Conservation (phyloP, 208 protist genomes). For the Leishmania tarentolae region DNA sequence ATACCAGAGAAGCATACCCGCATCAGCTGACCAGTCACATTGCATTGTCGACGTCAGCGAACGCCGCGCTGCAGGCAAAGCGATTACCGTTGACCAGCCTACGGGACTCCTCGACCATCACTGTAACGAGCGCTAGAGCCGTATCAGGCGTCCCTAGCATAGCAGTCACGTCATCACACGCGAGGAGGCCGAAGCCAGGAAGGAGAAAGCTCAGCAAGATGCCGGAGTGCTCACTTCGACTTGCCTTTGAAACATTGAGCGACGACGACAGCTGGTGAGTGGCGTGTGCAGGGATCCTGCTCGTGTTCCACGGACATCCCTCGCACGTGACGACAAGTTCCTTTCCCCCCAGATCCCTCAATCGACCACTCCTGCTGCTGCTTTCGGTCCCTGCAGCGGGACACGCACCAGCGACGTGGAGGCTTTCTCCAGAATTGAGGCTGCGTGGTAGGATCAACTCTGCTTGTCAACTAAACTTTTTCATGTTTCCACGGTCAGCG, state of each 20-base stretch:
- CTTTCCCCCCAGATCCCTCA: neutral
- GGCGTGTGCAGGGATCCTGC: neutral
- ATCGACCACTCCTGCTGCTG: neutral
- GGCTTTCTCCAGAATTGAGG: too few relatives aligned
- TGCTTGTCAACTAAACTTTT: neutral
- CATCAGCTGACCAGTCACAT: neutral
- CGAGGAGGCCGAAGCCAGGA: neutral
- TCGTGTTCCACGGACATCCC: neutral
- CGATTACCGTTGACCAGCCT: neutral
- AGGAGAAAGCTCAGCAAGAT: neutral
- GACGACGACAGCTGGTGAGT: conserved; percentile 16
- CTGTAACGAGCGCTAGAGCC: too few relatives aligned
- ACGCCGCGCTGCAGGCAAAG: neutral
- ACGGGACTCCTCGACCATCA: neutral
- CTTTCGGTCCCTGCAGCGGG: neutral
- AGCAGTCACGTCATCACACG: neutral
- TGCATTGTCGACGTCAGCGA: neutral
- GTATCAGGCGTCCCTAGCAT: neutral
- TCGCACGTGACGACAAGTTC: neutral
- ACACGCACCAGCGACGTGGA: neutral
- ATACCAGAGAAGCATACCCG: neutral
- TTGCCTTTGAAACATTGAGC: conserved; percentile 41
- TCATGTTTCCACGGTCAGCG: neutral
- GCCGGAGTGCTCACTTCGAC: conserved; percentile 35
- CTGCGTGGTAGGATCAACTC: neutral